These are phyloP conservation scores for Beauveria sp. DNA, from an alignment of 2,329 filamentous ascomycete species.

Conservation along the genomic window DNA sequence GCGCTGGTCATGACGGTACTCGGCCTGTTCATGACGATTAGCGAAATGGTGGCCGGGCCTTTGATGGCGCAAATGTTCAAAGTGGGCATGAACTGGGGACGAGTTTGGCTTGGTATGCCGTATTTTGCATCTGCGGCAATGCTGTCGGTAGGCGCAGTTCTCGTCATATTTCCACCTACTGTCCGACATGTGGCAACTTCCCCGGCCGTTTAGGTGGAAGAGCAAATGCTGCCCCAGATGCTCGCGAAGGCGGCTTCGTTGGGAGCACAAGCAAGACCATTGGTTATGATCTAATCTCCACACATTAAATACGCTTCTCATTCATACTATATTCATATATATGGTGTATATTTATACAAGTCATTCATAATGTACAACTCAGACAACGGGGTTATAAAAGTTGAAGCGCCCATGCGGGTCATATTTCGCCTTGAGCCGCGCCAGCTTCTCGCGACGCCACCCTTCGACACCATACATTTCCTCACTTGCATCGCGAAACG, in stretches of 20 bases:
- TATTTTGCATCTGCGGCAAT: neutral
- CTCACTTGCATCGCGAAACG: conserved; percentile 31
- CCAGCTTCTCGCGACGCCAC: conserved; percentile 37
- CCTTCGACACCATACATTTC: conserved; percentile 36
- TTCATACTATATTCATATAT: too few relatives aligned
- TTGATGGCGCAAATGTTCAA: conserved; percentile 1
- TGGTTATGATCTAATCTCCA: too few relatives aligned
- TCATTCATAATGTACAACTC: neutral
- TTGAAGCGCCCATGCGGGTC: conserved; percentile 27
- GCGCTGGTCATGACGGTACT: conserved; percentile 3
- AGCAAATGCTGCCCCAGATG: too few relatives aligned
- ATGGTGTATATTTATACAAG: neutral
- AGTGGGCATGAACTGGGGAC: neutral
- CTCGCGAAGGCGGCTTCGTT: too few relatives aligned
- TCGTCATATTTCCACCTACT: neutral
- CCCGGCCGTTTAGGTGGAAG: too few relatives aligned
- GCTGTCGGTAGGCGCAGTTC: neutral
- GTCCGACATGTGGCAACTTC: neutral
- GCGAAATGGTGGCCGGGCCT: conserved; percentile 4
- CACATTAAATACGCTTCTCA: too few relatives aligned
- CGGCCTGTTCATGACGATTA: neutral
- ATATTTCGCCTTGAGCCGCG: conserved; percentile 35
- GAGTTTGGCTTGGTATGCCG: neutral
- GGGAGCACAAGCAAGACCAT: too few relatives aligned
- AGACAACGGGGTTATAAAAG: too few relatives aligned